These are phyloP conservation scores for Edaphochlamys debaryana DNA, from an alignment of 139 green algal genomes.

Conservation along the genomic window DNA sequence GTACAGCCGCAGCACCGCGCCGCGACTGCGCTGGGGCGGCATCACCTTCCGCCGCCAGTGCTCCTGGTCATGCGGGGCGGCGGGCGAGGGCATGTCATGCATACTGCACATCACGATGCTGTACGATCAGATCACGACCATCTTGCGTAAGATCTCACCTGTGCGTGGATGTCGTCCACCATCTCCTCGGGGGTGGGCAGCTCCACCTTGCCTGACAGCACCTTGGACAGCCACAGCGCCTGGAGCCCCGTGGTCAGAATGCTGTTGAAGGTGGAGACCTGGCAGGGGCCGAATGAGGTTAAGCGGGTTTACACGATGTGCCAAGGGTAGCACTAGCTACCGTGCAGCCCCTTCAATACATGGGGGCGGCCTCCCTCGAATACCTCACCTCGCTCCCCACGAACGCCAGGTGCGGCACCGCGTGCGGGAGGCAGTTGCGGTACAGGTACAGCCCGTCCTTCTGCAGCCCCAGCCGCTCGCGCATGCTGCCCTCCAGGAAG, in stretches of 20 bases:
- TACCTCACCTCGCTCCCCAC: constrained; percentile 26
- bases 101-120: too few relatives aligned
- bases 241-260: constrained; percentile 18
- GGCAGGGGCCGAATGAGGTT: too few relatives aligned
- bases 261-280: constrained; percentile 29
- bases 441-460: constrained; percentile 55
- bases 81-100: too few relatives aligned
- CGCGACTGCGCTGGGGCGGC: constrained; percentile 1
- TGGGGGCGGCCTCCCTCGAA: too few relatives aligned
- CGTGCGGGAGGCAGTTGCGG: constrained; percentile 32
- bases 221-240: constrained; percentile 32
- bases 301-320: too few relatives aligned
- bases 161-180: constrained; percentile 20
- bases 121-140: too few relatives aligned
- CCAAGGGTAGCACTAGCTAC: too few relatives aligned
- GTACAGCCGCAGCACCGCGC: constrained; percentile 37
- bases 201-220: background rate
- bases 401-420: constrained; percentile 35
- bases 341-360: background rate
- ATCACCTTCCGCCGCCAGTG: constrained; percentile 24
- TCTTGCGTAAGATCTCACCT: too few relatives aligned
- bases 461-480: constrained; percentile 36
- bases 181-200: constrained; percentile 3
- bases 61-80: too few relatives aligned
- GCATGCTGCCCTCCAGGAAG: constrained; percentile 30